Conservation (phyloP, 2,329 filamentous ascomycete genomes). For the Hortaea sp. region DNA sequence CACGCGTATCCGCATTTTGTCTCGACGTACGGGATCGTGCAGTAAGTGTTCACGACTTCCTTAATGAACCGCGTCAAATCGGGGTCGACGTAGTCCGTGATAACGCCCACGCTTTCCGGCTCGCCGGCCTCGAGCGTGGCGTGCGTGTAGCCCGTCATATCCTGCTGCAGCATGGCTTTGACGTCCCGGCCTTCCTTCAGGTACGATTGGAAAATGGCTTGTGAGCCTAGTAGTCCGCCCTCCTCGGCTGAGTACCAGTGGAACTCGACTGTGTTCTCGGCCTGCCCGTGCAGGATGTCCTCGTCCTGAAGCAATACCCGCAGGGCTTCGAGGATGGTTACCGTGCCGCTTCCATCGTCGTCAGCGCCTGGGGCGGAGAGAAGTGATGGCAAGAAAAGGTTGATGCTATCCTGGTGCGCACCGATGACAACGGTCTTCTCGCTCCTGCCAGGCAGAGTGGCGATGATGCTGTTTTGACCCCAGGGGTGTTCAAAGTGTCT, state of each 20-base stretch:
- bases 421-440: slow-evolving; percentile 81
- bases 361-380: slow-evolving; percentile 87
- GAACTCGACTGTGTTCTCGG: slow-evolving; percentile 83
- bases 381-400: slow-evolving; percentile 76
- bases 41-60: slow-evolving; percentile 76
- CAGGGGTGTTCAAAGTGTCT: slow-evolving; percentile 71
- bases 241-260: slow-evolving; percentile 94
- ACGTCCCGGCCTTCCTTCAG: slow-evolving; percentile 62
- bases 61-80: slow-evolving; percentile 85
- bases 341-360: slow-evolving; percentile 69
- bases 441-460: slow-evolving; percentile 75
- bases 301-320: slow-evolving; percentile 62
- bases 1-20: slow-evolving; percentile 85
- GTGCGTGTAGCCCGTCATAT: slow-evolving; percentile 89
- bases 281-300: slow-evolving; percentile 59
- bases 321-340: slow-evolving; percentile 89
- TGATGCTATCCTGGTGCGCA: slow-evolving; percentile 81
- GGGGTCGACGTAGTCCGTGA: slow-evolving; percentile 81
- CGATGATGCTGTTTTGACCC: slow-evolving; percentile 86
- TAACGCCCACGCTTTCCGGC: slow-evolving; percentile 79
- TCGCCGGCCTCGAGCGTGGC: slow-evolving; percentile 73
- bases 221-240: slow-evolving; percentile 74
- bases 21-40: slow-evolving; percentile 74
- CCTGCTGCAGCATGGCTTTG: slow-evolving; percentile 96
- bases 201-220: slow-evolving; percentile 80